Conservation (phyloP, 768 basidiomycete species). For the Mycena venus region DNA sequence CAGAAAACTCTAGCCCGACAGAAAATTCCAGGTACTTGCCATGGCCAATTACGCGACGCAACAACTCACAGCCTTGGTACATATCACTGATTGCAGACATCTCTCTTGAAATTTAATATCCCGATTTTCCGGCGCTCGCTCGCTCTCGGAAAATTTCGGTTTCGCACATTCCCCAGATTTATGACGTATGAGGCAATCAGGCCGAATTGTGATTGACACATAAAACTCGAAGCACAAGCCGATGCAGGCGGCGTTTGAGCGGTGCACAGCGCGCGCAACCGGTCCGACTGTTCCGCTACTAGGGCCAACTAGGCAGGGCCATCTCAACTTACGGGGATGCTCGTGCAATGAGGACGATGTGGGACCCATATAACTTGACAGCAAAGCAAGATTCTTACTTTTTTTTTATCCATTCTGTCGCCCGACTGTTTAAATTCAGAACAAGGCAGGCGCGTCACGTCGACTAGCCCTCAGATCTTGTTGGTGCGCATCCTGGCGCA, state of each 20-base stretch:
- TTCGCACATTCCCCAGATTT: background rate
- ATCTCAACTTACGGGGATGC: background rate
- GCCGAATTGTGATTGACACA: background rate
- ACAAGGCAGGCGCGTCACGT: background rate
- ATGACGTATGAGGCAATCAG: background rate
- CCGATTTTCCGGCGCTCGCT: background rate
- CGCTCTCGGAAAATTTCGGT: no score
- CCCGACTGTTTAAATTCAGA: background rate
- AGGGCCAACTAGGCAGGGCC: no score
- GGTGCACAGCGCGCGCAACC: background rate
- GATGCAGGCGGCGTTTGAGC: background rate
- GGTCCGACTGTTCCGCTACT: background rate
- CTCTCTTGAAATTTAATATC: background rate
- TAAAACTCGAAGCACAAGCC: background rate
- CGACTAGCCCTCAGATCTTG: background rate
- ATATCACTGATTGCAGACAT: conserved; percentile 27
- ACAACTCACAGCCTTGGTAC: background rate
- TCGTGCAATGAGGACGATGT: background rate
- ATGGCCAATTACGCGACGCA: background rate
- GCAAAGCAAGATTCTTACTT: background rate
- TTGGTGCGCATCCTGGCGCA: background rate
- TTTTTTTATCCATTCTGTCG: background rate
- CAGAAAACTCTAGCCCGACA: background rate
- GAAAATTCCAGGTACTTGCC: background rate
- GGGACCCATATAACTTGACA: background rate